phyloP scores from a whole-genome alignment of 345 rosid species.

The Arabidopsis thaliana region TAIR10.1 NC_003075.7:8778001-8778500 shows the following conservation, averaged over 20 bases:
- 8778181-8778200: slow-evolving; percentile 4
- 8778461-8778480: slow-evolving; percentile 5
- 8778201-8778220: slow-evolving; percentile 10
- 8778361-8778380: too few species aligned
- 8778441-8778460: too few species aligned
- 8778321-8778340: too few species aligned
- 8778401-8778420: too few species aligned
- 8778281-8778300: too few species aligned
- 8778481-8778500: background rate
- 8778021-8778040: background rate
- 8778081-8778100: background rate
- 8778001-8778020: slow-evolving; percentile 4
- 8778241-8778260: background rate
- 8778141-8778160: background rate
- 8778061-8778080: background rate
- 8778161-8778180: background rate
- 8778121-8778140: background rate
- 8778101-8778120: too few species aligned
- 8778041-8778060: background rate
- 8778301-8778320: too few species aligned
- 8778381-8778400: too few species aligned
- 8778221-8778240: background rate
- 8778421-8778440: too few species aligned
- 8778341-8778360: too few species aligned
- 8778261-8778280: too few species aligned